phyloP scores from a whole-genome alignment of 140 eudicot genomes.

The Bidens hawaiensis region DNA sequence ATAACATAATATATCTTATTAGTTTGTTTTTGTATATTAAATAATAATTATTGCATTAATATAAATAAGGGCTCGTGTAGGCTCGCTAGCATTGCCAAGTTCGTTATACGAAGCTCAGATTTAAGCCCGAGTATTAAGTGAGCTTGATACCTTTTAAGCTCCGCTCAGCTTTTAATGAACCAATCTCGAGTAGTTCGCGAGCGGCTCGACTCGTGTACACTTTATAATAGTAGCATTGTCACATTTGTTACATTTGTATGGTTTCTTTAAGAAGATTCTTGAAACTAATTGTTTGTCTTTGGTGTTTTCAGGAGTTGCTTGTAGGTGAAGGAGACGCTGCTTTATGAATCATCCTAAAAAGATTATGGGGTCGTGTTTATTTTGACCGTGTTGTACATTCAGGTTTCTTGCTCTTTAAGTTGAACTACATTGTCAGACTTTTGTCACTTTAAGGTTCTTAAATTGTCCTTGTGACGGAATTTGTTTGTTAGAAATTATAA shows the following conservation, averaged over 20 bases:
- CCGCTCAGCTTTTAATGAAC: too few relatives aligned
- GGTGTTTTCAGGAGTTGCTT: slow-evolving; percentile 30
- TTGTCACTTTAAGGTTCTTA: slow-evolving; percentile 2
- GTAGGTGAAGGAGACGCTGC: slow-evolving; percentile 19
- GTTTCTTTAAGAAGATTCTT: slow-evolving; percentile 1
- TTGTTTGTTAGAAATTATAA: slow-evolving; percentile 13
- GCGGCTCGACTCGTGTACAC: too few relatives aligned
- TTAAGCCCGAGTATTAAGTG: too few relatives aligned
- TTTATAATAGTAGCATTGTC: too few relatives aligned
- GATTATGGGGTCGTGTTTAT: slow-evolving; percentile 5
- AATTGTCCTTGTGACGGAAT: slow-evolving; percentile 2
- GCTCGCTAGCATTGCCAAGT: too few relatives aligned
- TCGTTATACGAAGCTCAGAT: too few relatives aligned
- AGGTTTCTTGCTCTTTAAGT: neutral
- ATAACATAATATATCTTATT: too few relatives aligned
- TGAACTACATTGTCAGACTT: neutral
- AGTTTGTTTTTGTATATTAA: too few relatives aligned
- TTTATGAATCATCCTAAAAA: slow-evolving; percentile 13
- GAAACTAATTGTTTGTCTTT: slow-evolving; percentile 11
- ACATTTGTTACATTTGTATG: neutral
- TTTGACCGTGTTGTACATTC: slow-evolving; percentile 18
- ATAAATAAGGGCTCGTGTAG: too few relatives aligned
- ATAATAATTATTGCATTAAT: too few relatives aligned
- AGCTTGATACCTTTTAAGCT: too few relatives aligned
- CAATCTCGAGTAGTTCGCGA: too few relatives aligned